A percentile compares a stretch with the other conserved stretches of the same genome.
These are phyloP conservation scores for Schizonepeta tenuifolia DNA, from an alignment of 257 asterid genomes.

Conservation along the genomic window DNA sequence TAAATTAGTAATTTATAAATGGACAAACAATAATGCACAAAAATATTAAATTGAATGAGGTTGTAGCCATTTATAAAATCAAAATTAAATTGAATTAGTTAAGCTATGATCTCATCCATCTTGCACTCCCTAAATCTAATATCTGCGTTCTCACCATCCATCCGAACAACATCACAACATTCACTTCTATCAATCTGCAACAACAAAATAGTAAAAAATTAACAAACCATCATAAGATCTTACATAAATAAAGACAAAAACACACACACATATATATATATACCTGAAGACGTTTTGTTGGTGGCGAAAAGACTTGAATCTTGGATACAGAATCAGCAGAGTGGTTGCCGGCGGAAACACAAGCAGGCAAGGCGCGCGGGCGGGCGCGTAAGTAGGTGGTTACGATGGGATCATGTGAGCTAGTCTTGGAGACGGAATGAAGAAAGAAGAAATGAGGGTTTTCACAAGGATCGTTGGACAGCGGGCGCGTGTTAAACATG, in stretches of 20 bases:
- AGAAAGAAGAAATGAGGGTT: constrained; percentile 57
- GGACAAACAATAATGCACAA: no score
- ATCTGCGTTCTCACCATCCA: constrained; percentile 32
- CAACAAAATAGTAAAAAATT: background rate
- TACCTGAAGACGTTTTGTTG: constrained; percentile 46
- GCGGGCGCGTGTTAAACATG: constrained; percentile 57
- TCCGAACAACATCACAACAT: constrained; percentile 52
- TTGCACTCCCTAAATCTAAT: constrained; percentile 55
- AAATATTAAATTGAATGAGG: no score
- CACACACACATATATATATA: background rate
- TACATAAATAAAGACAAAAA: no score
- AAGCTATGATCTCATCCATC: constrained; percentile 56
- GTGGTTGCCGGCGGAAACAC: constrained; percentile 41
- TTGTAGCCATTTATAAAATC: no score
- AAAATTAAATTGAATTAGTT: background rate
- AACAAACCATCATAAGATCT: background rate
- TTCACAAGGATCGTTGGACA: constrained; percentile 44
- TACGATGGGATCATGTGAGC: constrained; percentile 1
- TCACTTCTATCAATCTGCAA: constrained; percentile 56
- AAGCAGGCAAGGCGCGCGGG: constrained; percentile 38
- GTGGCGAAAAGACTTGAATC: constrained; percentile 37
- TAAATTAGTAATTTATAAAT: no score
- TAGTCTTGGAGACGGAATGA: constrained; percentile 33
- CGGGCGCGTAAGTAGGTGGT: constrained; percentile 41
- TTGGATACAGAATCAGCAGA: constrained; percentile 45